Evolutionary conservation across 2,329 filamentous ascomycete species (phyloP), one percentile per base, ranked within the genome.

Genomic region (Neurospora crassa): DNA sequence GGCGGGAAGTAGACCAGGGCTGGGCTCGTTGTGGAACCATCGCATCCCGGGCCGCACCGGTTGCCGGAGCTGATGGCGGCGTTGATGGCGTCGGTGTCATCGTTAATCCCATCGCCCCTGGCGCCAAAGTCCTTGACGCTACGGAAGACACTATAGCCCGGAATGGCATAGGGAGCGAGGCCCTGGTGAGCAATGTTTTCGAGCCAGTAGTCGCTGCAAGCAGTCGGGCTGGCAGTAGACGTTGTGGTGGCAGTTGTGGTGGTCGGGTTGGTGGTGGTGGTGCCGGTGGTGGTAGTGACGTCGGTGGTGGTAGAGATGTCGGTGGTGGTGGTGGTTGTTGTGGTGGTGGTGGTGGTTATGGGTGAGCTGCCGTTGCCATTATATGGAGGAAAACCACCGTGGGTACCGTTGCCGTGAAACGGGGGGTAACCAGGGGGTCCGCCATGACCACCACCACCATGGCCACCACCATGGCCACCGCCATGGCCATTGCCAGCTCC

Each of bases 1-100:
- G 76, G 74, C 0, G 80, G 80, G 74, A 81, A 81, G 75, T 81
- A 81, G 59, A 81, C 76, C 24, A 77, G 70, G 3, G 68, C 76
- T 1, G 76, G 76, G 16, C 72, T 74, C 53, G 71, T 75, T 45
- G 76, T 78, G 71, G 72, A 74, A 68, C 76, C 75, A 11, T 70
- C 71, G 71, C 76, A 78, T 16, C 74, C 75, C 0, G 76, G 75
- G 37, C 72, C 76, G 70, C 76, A 78, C 11, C 75, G 74, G 42
- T 68, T 67, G 53, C 73, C 75, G 6, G 73, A 72, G 69, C 72
- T 73, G 73, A 78, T 78, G 71, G 76, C 76, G 40, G 29, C 24
- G 71, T 77, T 76, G 75, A 78, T 78, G 69, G 76, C 76, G 16
- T 67, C 73, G 3, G 76, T 76, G 72, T 77, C 76, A 53, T 78